Evolutionary conservation across 371 early-diverging fungal genomes (phyloP).

Genomic region (Conidiobolus incongruus): DNA sequence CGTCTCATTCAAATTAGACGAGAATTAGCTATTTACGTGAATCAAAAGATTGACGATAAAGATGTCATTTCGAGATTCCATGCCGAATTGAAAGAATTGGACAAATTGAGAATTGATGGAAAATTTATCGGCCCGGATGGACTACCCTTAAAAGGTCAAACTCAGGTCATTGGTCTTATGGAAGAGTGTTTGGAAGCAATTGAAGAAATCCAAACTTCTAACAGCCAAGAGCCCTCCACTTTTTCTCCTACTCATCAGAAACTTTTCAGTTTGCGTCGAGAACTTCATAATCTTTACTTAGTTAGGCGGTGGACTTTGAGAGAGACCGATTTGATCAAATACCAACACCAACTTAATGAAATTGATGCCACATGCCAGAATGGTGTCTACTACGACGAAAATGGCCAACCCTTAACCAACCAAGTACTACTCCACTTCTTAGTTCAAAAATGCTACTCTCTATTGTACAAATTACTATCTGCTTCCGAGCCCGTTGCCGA

Average conservation of each 20-base stretch:
- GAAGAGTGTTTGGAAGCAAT: conserved; percentile 62
- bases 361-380: conserved; percentile 36
- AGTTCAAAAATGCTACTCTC: conserved; percentile 64
- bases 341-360: conserved; percentile 53
- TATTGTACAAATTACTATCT: conserved; percentile 60
- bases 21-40: conserved; percentile 23
- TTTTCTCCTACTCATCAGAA: conserved; percentile 47
- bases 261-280: conserved; percentile 42
- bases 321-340: conserved; percentile 59
- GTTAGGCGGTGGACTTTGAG: conserved; percentile 65
- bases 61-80: conserved; percentile 26
- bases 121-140: conserved; percentile 31
- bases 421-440: conserved; percentile 50
- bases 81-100: conserved; percentile 40
- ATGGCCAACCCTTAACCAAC: conserved; percentile 41
- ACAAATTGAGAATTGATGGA: conserved; percentile 30
- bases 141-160: conserved; percentile 46
- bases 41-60: conserved; percentile 17
- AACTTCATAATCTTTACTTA: conserved; percentile 41
- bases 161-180: conserved; percentile 53
- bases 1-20: conserved; percentile 35
- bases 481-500: conserved; percentile 74
- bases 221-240: conserved; percentile 36
- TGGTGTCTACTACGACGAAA: conserved; percentile 42
- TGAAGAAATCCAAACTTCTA: conserved; percentile 52